phyloP scores from a whole-genome alignment of 192 early-diverging fungal genomes.

The Thoreauomyces humboldtii region DNA sequence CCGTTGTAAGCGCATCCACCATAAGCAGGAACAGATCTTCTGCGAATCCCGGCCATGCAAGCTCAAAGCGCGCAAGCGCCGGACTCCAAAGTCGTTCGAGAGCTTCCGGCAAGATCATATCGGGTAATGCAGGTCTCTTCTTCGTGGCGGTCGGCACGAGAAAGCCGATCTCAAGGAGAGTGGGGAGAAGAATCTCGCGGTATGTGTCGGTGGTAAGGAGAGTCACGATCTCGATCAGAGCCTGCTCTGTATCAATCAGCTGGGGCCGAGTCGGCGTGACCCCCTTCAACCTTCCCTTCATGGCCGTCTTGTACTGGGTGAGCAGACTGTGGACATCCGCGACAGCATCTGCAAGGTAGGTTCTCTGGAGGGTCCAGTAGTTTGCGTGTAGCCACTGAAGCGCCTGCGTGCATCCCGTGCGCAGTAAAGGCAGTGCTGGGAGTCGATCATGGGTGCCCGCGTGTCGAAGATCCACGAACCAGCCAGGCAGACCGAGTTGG shows the following conservation, averaged over 20 bases:
- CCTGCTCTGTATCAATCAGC: too few relatives aligned
- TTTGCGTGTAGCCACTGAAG: slow-evolving; percentile 48
- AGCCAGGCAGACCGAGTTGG: slow-evolving; percentile 49
- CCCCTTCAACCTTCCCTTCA: slow-evolving; percentile 12
- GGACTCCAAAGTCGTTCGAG: slow-evolving; percentile 23
- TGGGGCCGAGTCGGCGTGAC: too few relatives aligned
- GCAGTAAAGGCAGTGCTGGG: slow-evolving; percentile 42
- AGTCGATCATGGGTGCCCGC: slow-evolving; percentile 53
- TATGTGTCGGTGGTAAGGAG: slow-evolving; percentile 37
- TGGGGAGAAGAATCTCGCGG: slow-evolving; percentile 36
- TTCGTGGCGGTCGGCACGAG: slow-evolving; percentile 33
- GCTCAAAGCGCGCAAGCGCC: slow-evolving; percentile 33
- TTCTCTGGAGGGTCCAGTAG: slow-evolving; percentile 47
- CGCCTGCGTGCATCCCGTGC: slow-evolving; percentile 43
- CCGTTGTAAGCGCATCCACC: slow-evolving; percentile 19
- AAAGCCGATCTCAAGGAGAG: slow-evolving; percentile 31
- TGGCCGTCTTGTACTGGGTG: slow-evolving; percentile 9
- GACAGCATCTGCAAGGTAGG: slow-evolving; percentile 33
- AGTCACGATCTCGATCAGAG: slow-evolving; percentile 24
- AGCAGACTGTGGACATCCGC: slow-evolving; percentile 20
- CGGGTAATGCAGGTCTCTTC: not conserved
- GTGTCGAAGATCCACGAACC: slow-evolving; percentile 62
- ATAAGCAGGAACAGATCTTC: slow-evolving; percentile 38
- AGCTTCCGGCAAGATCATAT: not conserved
- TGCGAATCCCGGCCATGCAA: slow-evolving; percentile 39